A percentile compares a stretch with the other conserved stretches of the same genome.
Evolutionary conservation across 2,329 filamentous ascomycete genomes (phyloP).

Genomic region (Epichloe sibirici): DNA sequence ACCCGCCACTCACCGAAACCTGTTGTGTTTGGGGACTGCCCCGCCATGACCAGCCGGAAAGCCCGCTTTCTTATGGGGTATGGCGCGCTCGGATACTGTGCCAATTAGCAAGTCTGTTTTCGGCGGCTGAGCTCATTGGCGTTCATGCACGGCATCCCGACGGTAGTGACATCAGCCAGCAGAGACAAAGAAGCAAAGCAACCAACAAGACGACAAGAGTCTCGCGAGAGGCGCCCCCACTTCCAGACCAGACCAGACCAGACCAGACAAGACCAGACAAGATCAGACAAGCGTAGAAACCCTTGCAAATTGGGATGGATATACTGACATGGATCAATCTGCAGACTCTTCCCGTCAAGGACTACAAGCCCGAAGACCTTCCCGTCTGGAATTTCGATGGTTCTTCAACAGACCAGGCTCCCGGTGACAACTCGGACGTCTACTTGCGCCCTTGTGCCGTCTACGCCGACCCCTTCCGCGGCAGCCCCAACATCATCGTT

Average conservation of each 20-base stretch:
- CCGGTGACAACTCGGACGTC: conserved; percentile 92
- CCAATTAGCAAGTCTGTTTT: not conserved
- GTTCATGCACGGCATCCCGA: not conserved
- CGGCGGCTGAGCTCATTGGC: not conserved
- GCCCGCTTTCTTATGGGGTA: not conserved
- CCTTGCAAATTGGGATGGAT: not conserved
- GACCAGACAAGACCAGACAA: too few relatives aligned
- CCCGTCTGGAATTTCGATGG: conserved; percentile 52
- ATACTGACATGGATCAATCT: not conserved
- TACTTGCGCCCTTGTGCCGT: conserved; percentile 85
- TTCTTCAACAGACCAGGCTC: conserved; percentile 84
- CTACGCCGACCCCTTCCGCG: conserved; percentile 86
- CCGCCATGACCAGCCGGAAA: not conserved
- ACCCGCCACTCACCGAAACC: not conserved
- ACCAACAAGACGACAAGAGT: not conserved
- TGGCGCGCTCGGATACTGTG: not conserved
- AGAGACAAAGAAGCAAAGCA: not conserved
- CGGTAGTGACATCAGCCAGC: not conserved
- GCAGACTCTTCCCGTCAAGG: conserved; percentile 38
- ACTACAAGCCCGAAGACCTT: conserved; percentile 38
- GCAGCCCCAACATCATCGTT: conserved; percentile 83
- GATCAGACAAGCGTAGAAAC: too few relatives aligned
- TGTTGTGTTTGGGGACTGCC: too few relatives aligned
- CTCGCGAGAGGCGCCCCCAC: not conserved
- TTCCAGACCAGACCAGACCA: too few relatives aligned